phyloP scores from a whole-genome alignment of 106 monocot genomes.

The Iris macrosiphon region DNA sequence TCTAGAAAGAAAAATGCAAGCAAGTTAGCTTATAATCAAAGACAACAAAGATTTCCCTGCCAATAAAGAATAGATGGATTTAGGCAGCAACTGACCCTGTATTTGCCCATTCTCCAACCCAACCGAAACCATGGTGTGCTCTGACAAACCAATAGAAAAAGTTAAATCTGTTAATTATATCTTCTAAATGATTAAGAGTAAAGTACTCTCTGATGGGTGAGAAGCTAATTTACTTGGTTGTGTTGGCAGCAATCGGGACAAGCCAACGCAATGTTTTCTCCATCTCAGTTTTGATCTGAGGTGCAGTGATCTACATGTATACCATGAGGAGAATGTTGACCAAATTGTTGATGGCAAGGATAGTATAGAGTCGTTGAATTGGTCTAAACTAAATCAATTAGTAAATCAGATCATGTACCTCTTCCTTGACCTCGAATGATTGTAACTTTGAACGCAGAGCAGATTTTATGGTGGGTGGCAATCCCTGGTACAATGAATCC shows the following conservation, averaged over 20 bases:
- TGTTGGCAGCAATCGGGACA: slow-evolving; percentile 65
- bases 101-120: slow-evolving; percentile 90
- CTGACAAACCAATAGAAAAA: too few species aligned
- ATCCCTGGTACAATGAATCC: slow-evolving; percentile 66
- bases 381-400: background rate
- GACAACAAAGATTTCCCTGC: too few species aligned
- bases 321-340: background rate
- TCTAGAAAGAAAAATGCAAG: slow-evolving; percentile 25
- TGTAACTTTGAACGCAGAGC: slow-evolving; percentile 45
- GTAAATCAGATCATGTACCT: too few species aligned
- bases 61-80: too few species aligned
- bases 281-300: slow-evolving; percentile 54
- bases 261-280: slow-evolving; percentile 81
- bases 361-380: too few species aligned
- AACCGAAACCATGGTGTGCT: slow-evolving; percentile 71
- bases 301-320: slow-evolving; percentile 34
- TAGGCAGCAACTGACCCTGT: slow-evolving; percentile 40
- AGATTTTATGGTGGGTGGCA: slow-evolving; percentile 60
- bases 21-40: background rate
- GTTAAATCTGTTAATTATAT: too few species aligned
- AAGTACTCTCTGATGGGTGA: too few species aligned
- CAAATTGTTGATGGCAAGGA: background rate
- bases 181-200: too few species aligned
- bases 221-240: slow-evolving; percentile 37
- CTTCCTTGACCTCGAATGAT: slow-evolving; percentile 41